phyloP scores from a whole-genome alignment of 2,329 filamentous ascomycete genomes.

The Arthrobotrys iridis region DNA sequence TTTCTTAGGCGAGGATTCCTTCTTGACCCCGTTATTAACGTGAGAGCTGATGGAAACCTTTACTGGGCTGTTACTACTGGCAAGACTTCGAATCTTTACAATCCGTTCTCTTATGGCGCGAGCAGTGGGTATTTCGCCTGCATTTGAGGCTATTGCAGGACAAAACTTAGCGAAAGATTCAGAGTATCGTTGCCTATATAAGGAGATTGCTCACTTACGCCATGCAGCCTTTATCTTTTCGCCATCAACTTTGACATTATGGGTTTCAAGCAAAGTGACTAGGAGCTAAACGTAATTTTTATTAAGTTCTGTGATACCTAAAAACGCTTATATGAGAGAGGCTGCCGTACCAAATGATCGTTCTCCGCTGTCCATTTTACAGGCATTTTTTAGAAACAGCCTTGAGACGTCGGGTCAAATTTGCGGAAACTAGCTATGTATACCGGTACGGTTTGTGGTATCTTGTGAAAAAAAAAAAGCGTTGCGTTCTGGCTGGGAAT shows the following conservation, averaged over 20 bases:
- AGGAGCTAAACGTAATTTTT: slow-evolving; percentile 24
- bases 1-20: slow-evolving; percentile 44
- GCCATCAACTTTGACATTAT: slow-evolving; percentile 43
- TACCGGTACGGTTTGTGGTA: slow-evolving; percentile 3
- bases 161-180: neutral
- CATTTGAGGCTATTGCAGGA: slow-evolving; percentile 22
- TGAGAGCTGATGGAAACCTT: slow-evolving; percentile 21
- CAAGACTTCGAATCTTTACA: slow-evolving; percentile 39
- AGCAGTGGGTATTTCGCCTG: slow-evolving; percentile 44
- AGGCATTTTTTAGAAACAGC: slow-evolving; percentile 31
- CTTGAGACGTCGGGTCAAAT: neutral
- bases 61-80: slow-evolving; percentile 18
- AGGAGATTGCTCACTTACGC: slow-evolving; percentile 26
- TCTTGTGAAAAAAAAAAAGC: neutral
- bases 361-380: slow-evolving; percentile 52
- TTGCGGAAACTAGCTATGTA: neutral
- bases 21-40: slow-evolving; percentile 49
- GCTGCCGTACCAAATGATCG: slow-evolving; percentile 34
- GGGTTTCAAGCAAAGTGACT: slow-evolving; percentile 39
- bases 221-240: slow-evolving; percentile 46
- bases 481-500: slow-evolving; percentile 11
- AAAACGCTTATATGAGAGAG: neutral
- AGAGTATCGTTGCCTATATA: neutral
- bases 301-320: neutral
- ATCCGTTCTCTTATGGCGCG: slow-evolving; percentile 47